phyloP scores from a whole-genome alignment of 257 asterid genomes.

The Dorcoceras hygrometricum region DNA sequence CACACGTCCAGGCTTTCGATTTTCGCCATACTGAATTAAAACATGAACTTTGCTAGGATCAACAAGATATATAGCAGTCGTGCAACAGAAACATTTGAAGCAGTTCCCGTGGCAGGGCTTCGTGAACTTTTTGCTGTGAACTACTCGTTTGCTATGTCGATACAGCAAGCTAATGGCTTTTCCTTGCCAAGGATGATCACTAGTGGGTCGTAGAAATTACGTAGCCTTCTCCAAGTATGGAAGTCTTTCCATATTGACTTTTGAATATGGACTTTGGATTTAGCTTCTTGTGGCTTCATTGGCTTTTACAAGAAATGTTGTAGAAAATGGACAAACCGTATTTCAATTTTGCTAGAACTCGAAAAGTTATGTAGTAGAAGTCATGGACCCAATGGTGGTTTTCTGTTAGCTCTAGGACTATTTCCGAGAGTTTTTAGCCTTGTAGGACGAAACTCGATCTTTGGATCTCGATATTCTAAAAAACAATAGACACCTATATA shows the following conservation, averaged over 20 bases:
- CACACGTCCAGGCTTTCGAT: constrained; percentile 29
- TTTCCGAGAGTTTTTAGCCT: too few species aligned
- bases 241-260: constrained; percentile 25
- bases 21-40: constrained; percentile 25
- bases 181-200: constrained; percentile 24
- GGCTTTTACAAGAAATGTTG: too few species aligned
- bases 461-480: too few species aligned
- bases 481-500: too few species aligned
- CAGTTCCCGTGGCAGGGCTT: constrained; percentile 23
- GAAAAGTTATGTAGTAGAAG: too few species aligned
- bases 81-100: constrained; percentile 47
- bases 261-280: constrained; percentile 25
- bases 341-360: too few species aligned
- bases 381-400: too few species aligned
- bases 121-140: constrained; percentile 19
- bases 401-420: too few species aligned
- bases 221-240: background rate
- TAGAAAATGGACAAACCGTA: too few species aligned
- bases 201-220: background rate
- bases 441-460: too few species aligned
- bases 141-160: constrained; percentile 12
- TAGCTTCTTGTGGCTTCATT: too few species aligned
- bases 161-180: constrained; percentile 33
- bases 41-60: constrained; percentile 34
- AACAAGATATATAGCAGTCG: constrained; percentile 33